Conservation (phyloP, 2,329 filamentous ascomycete species). For the Tolypocladium paradoxum region DNA sequence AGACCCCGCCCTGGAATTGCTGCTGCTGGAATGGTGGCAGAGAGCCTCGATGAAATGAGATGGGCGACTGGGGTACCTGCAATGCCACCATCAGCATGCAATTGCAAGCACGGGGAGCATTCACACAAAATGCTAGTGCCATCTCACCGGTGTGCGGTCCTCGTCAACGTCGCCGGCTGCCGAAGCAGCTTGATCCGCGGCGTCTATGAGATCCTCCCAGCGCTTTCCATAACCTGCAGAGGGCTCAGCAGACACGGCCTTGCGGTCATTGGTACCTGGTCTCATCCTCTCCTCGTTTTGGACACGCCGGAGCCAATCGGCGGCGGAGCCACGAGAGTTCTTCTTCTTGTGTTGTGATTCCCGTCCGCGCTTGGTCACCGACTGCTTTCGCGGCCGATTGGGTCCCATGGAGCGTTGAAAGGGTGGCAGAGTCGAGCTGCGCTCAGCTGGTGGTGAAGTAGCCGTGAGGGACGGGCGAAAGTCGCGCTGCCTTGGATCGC, state of each 20-base stretch:
- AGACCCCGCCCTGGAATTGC: conserved; percentile 53
- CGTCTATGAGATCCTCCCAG: conserved; percentile 95
- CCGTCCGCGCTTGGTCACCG: conserved; percentile 67
- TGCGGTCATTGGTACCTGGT: conserved; percentile 57
- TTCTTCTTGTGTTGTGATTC: conserved; percentile 72
- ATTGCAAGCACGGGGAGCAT: neutral
- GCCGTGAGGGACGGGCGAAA: conserved; percentile 73
- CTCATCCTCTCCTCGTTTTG: conserved; percentile 56
- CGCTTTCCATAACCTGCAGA: conserved; percentile 73
- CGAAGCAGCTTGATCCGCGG: conserved; percentile 61
- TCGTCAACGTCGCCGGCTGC: conserved; percentile 86
- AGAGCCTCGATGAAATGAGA: conserved; percentile 52
- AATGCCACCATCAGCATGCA: neutral
- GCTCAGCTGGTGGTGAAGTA: conserved; percentile 65
- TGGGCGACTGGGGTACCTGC: conserved; percentile 54
- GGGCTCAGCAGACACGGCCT: conserved; percentile 80
- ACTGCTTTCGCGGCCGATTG: conserved; percentile 71
- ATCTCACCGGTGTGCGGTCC: conserved; percentile 75
- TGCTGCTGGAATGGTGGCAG: conserved; percentile 50
- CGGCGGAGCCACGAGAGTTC: conserved; percentile 59
- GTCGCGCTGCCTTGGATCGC: conserved; percentile 63
- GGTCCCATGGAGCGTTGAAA: conserved; percentile 64
- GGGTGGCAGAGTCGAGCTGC: conserved; percentile 80
- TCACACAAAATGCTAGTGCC: neutral
- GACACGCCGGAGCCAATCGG: conserved; percentile 50